These are phyloP conservation scores for Candida morakotiae DNA, from an alignment of 805 yeast species.

Conservation along the genomic window DNA sequence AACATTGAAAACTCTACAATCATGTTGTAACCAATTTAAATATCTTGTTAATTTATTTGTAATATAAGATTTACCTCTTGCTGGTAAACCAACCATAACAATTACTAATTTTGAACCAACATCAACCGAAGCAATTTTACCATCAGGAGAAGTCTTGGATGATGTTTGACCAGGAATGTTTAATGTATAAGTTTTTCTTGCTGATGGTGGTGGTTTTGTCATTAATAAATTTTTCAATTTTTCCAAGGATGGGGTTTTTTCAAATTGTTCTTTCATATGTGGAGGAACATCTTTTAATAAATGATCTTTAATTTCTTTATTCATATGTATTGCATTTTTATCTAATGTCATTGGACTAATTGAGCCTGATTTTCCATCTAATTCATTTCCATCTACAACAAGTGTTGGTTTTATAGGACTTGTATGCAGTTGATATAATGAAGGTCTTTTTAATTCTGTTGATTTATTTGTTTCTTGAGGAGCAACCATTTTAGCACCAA, in stretches of 20 bases:
- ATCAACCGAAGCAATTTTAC: conserved; percentile 58
- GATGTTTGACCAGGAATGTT: conserved; percentile 92
- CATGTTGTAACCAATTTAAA: conserved; percentile 91
- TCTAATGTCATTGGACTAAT: conserved; percentile 1
- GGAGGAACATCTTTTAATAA: conserved; percentile 30
- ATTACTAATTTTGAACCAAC: conserved; percentile 82
- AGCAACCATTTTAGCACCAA: not conserved
- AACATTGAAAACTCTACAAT: conserved; percentile 86
- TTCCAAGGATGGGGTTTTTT: conserved; percentile 39
- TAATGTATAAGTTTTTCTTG: conserved; percentile 71
- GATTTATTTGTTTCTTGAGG: conserved; percentile 4
- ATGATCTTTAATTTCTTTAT: conserved; percentile 25
- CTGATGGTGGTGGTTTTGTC: conserved; percentile 34
- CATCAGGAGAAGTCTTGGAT: conserved; percentile 75
- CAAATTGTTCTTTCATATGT: conserved; percentile 32
- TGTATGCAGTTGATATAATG: not conserved
- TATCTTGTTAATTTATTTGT: conserved; percentile 89
- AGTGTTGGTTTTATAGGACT: conserved; percentile 1
- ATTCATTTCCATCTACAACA: not conserved
- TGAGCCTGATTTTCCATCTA: not conserved
- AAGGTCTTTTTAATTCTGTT: not conserved
- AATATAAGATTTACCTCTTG: conserved; percentile 90
- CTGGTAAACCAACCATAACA: conserved; percentile 96
- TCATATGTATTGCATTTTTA: conserved; percentile 9
- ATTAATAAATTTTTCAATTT: conserved; percentile 31